These are phyloP conservation scores for Candida arabinofermentans DNA, from an alignment of 805 yeast genomes.

Conservation along the genomic window DNA sequence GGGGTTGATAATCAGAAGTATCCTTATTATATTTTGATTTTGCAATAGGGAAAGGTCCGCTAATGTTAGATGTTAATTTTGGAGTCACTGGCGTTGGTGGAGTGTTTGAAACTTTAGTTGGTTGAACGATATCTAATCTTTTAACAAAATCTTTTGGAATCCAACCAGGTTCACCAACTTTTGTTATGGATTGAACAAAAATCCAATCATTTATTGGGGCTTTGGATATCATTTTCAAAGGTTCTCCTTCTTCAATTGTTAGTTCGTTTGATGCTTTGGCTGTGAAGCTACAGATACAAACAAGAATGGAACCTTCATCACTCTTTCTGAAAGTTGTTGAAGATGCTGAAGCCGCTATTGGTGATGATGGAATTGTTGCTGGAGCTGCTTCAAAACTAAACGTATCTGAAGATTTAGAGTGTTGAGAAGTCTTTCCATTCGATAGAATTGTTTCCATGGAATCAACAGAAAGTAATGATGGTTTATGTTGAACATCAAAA, in stretches of 20 bases:
- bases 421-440: too few relatives aligned
- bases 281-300: conserved; percentile 42
- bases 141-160: conserved; percentile 43
- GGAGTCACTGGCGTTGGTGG: background rate
- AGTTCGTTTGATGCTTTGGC: conserved; percentile 44
- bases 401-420: too few relatives aligned
- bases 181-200: conserved; percentile 50
- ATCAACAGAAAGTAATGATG: background rate
- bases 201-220: conserved; percentile 49
- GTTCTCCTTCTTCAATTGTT: conserved; percentile 45
- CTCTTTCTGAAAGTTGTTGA: too few relatives aligned
- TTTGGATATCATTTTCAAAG: conserved; percentile 44
- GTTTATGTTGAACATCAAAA: background rate
- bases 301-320: conserved; percentile 29
- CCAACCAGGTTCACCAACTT: conserved; percentile 42
- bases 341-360: too few relatives aligned
- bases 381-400: too few relatives aligned
- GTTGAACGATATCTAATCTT: conserved; percentile 8
- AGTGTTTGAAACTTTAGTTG: background rate
- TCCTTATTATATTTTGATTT: background rate
- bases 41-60: background rate
- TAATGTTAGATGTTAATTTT: background rate
- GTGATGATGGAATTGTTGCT: too few relatives aligned
- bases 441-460: background rate
- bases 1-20: background rate